A percentile compares a stretch with the other conserved stretches of the same genome.
phyloP scores from a whole-genome alignment of 225 moss, liverwort and hornwort genomes.

The Sphagnum tenellum region DNA sequence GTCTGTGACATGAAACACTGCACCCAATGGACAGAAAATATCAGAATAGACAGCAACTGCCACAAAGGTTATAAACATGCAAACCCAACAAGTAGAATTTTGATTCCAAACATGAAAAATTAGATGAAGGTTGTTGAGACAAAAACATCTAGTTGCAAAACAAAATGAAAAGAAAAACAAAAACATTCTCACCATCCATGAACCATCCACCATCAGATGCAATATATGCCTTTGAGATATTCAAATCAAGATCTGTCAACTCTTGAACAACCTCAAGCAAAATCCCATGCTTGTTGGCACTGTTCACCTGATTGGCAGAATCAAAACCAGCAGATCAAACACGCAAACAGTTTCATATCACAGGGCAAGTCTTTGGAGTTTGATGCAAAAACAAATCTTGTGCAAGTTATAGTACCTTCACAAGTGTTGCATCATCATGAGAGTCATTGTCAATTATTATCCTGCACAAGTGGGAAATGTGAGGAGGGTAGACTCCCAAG shows the following conservation, averaged over 20 bases:
- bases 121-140: not conserved
- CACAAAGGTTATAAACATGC: no score
- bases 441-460: no score
- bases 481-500: not conserved
- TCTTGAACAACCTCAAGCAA: slow-evolving; percentile 41
- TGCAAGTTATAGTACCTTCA: no score
- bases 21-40: slow-evolving; percentile 11
- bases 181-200: slow-evolving; percentile 28
- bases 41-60: not conserved
- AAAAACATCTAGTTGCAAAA: not conserved
- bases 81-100: no score
- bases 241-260: slow-evolving; percentile 38
- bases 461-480: no score
- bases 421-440: no score
- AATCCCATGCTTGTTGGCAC: slow-evolving; percentile 34
- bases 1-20: slow-evolving; percentile 92
- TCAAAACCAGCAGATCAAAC: not conserved
- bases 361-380: no score
- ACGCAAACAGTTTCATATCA: no score
- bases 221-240: slow-evolving; percentile 31
- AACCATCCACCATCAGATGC: slow-evolving; percentile 42
- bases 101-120: not conserved
- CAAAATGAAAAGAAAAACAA: no score
- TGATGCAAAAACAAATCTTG: no score
- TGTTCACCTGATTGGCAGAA: slow-evolving; percentile 10